Conservation (phyloP, 768 basidiomycete genomes). For the Sistotremastrum suecicum region DNA sequence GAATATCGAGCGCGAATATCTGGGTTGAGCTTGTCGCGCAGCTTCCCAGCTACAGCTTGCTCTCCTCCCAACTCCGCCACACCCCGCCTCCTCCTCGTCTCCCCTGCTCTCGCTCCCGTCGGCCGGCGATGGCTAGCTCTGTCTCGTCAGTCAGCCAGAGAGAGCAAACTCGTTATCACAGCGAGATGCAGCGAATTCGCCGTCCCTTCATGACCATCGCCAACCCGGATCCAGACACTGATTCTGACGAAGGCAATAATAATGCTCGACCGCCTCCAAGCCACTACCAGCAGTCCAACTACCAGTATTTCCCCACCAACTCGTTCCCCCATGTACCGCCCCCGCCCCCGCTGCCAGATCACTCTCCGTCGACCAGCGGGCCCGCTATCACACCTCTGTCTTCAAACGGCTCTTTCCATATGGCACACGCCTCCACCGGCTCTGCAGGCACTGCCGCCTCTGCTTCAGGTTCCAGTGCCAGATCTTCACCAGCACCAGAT, state of each 20-base stretch:
- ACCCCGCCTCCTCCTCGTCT: too few species aligned
- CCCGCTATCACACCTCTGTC: constrained; percentile 18
- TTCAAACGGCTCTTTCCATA: constrained; percentile 19
- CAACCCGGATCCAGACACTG: constrained; percentile 39
- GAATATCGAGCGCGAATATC: too few species aligned
- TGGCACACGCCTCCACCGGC: constrained; percentile 14
- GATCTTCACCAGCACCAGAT: constrained; percentile 43
- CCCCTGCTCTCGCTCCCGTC: too few species aligned
- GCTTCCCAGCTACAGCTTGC: too few species aligned
- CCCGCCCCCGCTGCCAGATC: constrained; percentile 13
- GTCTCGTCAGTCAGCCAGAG: too few species aligned
- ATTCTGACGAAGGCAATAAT: constrained; percentile 1
- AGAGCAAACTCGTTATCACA: too few species aligned
- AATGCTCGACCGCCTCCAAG: constrained; percentile 4
- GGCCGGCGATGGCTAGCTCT: too few species aligned
- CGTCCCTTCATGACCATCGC: constrained; percentile 33
- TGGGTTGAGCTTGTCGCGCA: too few species aligned
- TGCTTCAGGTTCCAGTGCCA: constrained; percentile 39
- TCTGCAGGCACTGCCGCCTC: constrained; percentile 38
- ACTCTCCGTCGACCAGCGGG: constrained; percentile 12
- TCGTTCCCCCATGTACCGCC: constrained; percentile 15
- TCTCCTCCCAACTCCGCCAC: too few species aligned
- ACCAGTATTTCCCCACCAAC: constrained; percentile 5
- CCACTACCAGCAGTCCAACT: constrained; percentile 14
- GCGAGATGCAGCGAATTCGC: too few species aligned